Base-by-base conservation (phyloP, 2,329 filamentous ascomycete genomes). In the Aphanocladium album region DNA sequence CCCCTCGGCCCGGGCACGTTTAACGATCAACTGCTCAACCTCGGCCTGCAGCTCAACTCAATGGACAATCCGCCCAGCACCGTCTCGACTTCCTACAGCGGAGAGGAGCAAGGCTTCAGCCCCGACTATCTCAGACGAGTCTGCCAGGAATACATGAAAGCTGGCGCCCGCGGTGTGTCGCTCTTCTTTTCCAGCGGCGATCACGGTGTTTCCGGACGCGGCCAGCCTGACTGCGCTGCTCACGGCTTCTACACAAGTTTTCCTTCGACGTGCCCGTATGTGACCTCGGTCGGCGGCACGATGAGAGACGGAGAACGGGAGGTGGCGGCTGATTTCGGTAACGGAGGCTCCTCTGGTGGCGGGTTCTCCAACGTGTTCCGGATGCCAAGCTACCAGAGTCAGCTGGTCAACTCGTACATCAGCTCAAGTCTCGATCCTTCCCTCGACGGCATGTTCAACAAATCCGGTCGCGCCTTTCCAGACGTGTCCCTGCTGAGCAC, bases 151-250 rank as follows among this genome's bases (percentile, higher is more conserved):
- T 62, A 58, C 55, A 58, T 62, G 54, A 62, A 62, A 41, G 49
- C 58, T 25, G 55, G 60, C 9, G 60, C 60, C 27, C 54, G 60
- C 21, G 60, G 60, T 49, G 60, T 62, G 47, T 58, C 54, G 27
- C 58, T 57, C 60, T n/a, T 50, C 41, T 47, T 19, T 21, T 49
- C 46, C 60, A 33, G 47, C 14, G 60, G 60, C 11, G 60, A 62
- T 23, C 54, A 54, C n/a, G 60, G 47, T 41, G 60, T 57, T 21
- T 51, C 47, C 11, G 45, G 39, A 5, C 41, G 33, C 9, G 43
- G 49, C 49, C 49, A 39, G 35, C 50, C 54, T 23, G 27, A 49
- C 39, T 57, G 37, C 33, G 57, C 57, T n/a, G 68, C 68, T 54
- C 60, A 58, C 23, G 56, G 56, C 21, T 58, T 45, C 17, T 33